Percentiles rank a stretch among this genome's conserved stretches.
These are phyloP conservation scores for Geotrichum phurueaensis DNA, from an alignment of 1,139 yeast species.

Conservation along the genomic window DNA sequence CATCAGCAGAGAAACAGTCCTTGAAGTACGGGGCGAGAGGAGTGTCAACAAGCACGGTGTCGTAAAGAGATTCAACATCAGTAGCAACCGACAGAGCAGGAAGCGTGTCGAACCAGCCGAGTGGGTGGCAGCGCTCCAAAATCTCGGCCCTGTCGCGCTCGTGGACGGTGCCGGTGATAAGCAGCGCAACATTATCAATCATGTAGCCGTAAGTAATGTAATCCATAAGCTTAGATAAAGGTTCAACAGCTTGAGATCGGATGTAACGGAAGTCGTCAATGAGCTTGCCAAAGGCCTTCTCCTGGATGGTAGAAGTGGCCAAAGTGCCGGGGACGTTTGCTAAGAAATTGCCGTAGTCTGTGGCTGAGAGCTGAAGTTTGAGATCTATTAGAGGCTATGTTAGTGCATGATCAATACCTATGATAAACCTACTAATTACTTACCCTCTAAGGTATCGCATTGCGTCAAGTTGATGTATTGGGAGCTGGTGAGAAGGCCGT, in stretches of 20 bases:
- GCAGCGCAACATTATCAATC: constrained; percentile 94
- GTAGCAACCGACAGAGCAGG: constrained; percentile 94
- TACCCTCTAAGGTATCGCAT: constrained; percentile 77
- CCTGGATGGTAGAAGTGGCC: constrained; percentile 78
- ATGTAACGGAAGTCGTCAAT: constrained; percentile 81
- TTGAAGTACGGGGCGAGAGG: constrained; percentile 96
- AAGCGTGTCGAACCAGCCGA: constrained; percentile 97
- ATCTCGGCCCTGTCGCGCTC: constrained; percentile 87
- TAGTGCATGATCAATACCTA: not conserved
- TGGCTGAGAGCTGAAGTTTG: constrained; percentile 86
- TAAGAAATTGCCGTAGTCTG: constrained; percentile 90
- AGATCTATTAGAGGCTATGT: constrained; percentile 44
- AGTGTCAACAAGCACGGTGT: constrained; percentile 92
- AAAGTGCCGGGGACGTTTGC: constrained; percentile 76
- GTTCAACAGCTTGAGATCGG: constrained; percentile 76
- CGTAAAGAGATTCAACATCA: constrained; percentile 84
- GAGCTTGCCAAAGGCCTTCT: constrained; percentile 65
- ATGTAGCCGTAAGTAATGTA: constrained; percentile 91
- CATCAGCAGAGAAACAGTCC: constrained; percentile 86
- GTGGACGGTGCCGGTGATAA: constrained; percentile 96
- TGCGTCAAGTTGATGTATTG: constrained; percentile 92
- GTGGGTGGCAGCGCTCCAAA: constrained; percentile 84
- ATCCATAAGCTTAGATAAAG: constrained; percentile 75
- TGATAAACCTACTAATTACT: constrained; percentile 4
- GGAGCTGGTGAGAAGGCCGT: constrained; percentile 66